Percentiles rank a stretch among this genome's conserved stretches.
These are phyloP conservation scores for Hanseniaspora uvarum DNA, from an alignment of 1,139 yeast genomes.

Conservation along the genomic window DNA sequence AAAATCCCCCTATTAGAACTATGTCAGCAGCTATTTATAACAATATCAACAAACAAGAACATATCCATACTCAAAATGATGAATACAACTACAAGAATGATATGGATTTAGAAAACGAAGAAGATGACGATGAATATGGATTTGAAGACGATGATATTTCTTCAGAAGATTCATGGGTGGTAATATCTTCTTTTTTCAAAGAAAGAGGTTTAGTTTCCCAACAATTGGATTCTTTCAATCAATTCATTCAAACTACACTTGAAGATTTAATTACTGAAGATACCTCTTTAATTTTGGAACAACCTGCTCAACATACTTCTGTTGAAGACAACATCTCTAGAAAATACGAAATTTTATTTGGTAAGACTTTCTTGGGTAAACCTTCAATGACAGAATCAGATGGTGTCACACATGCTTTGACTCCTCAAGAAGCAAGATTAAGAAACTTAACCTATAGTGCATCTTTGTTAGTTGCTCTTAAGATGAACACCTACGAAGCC, in stretches of 20 bases:
- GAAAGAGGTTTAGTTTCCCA: constrained; percentile 96
- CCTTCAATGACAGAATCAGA: constrained; percentile 99
- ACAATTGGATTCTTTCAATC: constrained; percentile 96
- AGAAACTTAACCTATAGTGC: constrained; percentile 94
- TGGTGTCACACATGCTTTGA: constrained; percentile 97
- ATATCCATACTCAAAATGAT: neutral
- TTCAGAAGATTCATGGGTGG: constrained; percentile 98
- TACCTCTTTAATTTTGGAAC: constrained; percentile 84
- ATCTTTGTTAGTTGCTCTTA: constrained; percentile 91
- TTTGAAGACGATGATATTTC: constrained; percentile 63
- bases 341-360: constrained; percentile 90
- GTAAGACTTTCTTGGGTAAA: constrained; percentile 88
- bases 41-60: neutral
- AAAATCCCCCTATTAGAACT: too few relatives aligned
- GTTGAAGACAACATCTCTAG: constrained; percentile 81
- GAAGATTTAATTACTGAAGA: constrained; percentile 97
- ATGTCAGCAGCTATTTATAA: constrained; percentile 14
- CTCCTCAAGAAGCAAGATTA: constrained; percentile 95
- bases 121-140: constrained; percentile 41
- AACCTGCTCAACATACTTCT: constrained; percentile 94
- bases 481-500: constrained; percentile 76
- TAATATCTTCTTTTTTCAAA: constrained; percentile 88
- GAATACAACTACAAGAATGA: constrained; percentile 2
- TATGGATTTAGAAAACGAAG: constrained; percentile 26
- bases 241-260: constrained; percentile 90